phyloP scores from a whole-genome alignment of 805 yeast genomes.

The Candida golubevii region DNA sequence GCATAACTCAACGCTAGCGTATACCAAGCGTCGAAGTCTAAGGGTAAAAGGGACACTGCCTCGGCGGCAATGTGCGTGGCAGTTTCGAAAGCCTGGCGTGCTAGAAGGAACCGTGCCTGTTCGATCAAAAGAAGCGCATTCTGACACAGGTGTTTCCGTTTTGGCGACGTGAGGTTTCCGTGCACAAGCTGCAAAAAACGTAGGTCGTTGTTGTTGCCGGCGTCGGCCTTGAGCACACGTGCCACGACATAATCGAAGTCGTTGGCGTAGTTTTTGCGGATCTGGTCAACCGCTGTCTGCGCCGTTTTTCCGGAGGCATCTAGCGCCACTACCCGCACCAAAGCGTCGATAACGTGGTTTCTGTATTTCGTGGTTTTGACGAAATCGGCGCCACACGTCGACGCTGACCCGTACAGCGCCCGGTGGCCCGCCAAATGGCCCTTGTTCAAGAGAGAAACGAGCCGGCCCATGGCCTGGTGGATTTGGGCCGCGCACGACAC shows the following conservation, averaged over 20 bases:
- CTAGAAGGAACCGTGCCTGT: slow-evolving; percentile 61
- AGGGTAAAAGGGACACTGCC: slow-evolving; percentile 65
- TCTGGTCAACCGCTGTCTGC: slow-evolving; percentile 32
- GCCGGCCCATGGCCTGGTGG: slow-evolving; percentile 27
- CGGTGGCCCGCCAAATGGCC: slow-evolving; percentile 46
- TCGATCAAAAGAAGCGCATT: slow-evolving; percentile 54
- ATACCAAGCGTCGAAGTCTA: slow-evolving; percentile 74
- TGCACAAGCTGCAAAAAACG: slow-evolving; percentile 45
- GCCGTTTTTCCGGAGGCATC: slow-evolving; percentile 30
- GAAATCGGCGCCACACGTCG: slow-evolving; percentile 28
- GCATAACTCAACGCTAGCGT: slow-evolving; percentile 58
- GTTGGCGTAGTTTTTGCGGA: slow-evolving; percentile 18
- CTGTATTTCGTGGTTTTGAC: slow-evolving; percentile 33
- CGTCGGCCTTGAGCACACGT: slow-evolving; percentile 32
- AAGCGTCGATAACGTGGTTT: slow-evolving; percentile 52
- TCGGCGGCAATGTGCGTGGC: slow-evolving; percentile 59
- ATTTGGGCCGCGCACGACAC: slow-evolving; percentile 30
- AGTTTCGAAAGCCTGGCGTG: slow-evolving; percentile 47
- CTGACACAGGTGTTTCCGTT: slow-evolving; percentile 32
- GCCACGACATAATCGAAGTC: slow-evolving; percentile 33
- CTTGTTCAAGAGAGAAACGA: slow-evolving; percentile 44
- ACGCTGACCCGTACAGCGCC: slow-evolving; percentile 27
- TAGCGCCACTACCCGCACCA: slow-evolving; percentile 40
- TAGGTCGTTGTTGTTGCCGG: slow-evolving; percentile 36
- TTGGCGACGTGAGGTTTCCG: slow-evolving; percentile 8